Evolutionary conservation across 176 grass and related monocot species (phyloP), one percentile per base, ranked within the genome.

Genomic region (Triticum urartu): DNA sequence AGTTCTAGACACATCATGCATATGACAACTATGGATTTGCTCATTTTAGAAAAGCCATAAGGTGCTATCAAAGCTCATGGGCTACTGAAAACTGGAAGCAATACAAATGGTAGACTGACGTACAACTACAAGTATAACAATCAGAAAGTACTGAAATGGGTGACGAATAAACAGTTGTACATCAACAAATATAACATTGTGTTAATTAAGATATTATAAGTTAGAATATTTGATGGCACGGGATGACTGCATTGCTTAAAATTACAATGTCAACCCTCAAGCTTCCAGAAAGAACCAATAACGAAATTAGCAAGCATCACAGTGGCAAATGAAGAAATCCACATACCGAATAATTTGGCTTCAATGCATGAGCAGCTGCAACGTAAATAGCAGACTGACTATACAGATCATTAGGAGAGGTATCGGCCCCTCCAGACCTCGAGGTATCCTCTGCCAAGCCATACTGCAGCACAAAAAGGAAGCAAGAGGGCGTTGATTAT

Each of bases 331-430:
- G 11, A 43, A 65, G 40, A 78, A 67, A 68, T 18, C 1, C 42
- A 39, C 30, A 56, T 95, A 95, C 93, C n/a, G 93, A 95, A 67
- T 95, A 95, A 83, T 83, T 95, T 50, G 93, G 88, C 39, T 95
- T 95, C 77, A 95, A 66, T 73, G 93, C 93, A 91, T 95, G 93
- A 77, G 93, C 93, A 89, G 93, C 91, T 64, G 93, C 93, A 70
- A 95, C 91, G 50, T 95, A 95, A 89, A 95, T 95, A 72, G 91
- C 91, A 48, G 93, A 95, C 66, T 95, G 91, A 70, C 93, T 95
- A 60, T 95, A 95, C 82, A 95, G 64, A 18, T 95, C 88, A 89
- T 89, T 90, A 66, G 93, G 90, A 81, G 91, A 84, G 40, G 75
- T 79, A 72, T 92, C 93, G 76, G 79, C 71, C 33, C 88, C 84